Base-by-base conservation (phyloP, 164 flowering plant genomes). In the Liriodendron chinense region DNA sequence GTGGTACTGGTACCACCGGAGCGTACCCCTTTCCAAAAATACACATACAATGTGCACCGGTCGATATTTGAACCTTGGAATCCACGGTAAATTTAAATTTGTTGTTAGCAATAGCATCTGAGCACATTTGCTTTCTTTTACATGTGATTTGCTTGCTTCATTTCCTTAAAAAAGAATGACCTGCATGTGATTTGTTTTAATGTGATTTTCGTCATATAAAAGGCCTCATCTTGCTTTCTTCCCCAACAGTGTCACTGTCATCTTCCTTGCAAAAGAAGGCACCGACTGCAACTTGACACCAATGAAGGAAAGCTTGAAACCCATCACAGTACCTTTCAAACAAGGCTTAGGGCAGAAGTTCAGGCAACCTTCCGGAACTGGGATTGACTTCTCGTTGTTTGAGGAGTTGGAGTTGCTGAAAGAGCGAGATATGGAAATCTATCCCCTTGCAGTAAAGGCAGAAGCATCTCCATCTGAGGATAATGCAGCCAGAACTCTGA, bases 231-330 rank as follows among this genome's bases (percentile, higher is more conserved):
- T 66, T 16, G n/a, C 69, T 43, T 23, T 67, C 64, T 76, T 62
- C 21, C 74, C 34, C 63, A 28, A 78, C 96, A 95, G 98, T 86
- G 84, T 93, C 72, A 90, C 91, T 8, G 69, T 95, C 22, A 69
- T 90, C 43, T 95, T 93, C 90, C 92, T 93, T 82, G 98, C 99
- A 22, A 93, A 93, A 82, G 98, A 93, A 84, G 91, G 90, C 47
- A 88, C 86, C 72, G 91, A 85, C 53, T 95, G 97, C 78, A 82
- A 74, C 76, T 82, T 95, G 75, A 83, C 82, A 24, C 85, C 99
- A 53, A 83, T 65, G 69, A 93, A 90, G 81, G 94, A 86, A 81
- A 79, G 70, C 83, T 68, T 88, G 72, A 78, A 88, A 69, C 93
- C 97, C 2, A 81, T 92, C 50, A 90, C 86, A 0, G 84, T 93